Percentiles rank a stretch among this genome's conserved stretches.
Conservation (phyloP, 73 alveolate species). For the Loxodes magnus region DNA sequence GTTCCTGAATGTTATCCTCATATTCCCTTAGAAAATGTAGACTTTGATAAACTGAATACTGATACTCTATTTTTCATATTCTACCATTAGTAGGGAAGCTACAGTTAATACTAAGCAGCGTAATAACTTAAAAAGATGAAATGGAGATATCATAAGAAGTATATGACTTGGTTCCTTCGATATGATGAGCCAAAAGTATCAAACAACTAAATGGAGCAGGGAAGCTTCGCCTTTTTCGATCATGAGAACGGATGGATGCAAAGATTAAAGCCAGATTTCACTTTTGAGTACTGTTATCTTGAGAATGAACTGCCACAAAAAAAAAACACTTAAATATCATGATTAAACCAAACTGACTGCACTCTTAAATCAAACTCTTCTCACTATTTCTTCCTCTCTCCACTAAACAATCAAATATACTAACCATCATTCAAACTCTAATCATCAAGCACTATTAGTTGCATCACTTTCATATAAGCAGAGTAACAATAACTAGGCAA, state of each 20-base stretch:
- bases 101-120: conserved; percentile 46
- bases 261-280: conserved; percentile 14
- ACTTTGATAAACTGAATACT: conserved; percentile 32
- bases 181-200: conserved; percentile 40
- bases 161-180: conserved; percentile 59
- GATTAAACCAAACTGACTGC: no score
- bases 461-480: no score
- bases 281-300: conserved; percentile 14
- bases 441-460: no score
- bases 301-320: conserved; percentile 30
- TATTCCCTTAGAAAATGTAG: conserved; percentile 12
- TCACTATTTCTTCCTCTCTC: no score
- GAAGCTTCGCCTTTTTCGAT: conserved; percentile 32
- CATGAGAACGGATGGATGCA: conserved; percentile 29
- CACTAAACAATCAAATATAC: no score
- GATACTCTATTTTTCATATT: conserved; percentile 80
- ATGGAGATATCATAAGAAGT: conserved; percentile 69
- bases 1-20: conserved; percentile 15
- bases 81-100: conserved; percentile 59
- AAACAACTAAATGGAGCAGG: conserved; percentile 9
- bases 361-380: no score
- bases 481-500: no score
- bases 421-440: no score
- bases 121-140: conserved; percentile 40
- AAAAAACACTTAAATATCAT: no score